Evolutionary conservation across 1,139 yeast genomes (phyloP).

Genomic region (Candida neerlandica): DNA sequence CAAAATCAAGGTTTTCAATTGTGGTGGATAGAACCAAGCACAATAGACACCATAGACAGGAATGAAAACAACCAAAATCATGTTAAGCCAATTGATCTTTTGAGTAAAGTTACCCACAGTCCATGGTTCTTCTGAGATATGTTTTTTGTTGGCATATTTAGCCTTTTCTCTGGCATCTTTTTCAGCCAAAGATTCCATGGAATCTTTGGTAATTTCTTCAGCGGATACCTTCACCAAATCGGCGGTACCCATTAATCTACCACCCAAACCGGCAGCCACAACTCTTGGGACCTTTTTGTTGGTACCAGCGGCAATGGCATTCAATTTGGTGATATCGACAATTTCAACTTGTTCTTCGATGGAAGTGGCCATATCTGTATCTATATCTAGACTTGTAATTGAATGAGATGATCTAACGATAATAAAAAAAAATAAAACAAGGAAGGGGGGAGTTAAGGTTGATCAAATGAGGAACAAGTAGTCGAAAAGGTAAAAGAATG

Average conservation of each 20-base stretch:
- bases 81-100: slow-evolving; percentile 93
- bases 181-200: slow-evolving; percentile 50
- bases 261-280: slow-evolving; percentile 77
- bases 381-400: neutral
- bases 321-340: slow-evolving; percentile 73
- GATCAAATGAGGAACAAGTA: neutral
- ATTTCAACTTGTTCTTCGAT: slow-evolving; percentile 36
- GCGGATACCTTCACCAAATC: slow-evolving; percentile 68
- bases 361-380: slow-evolving; percentile 7
- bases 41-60: slow-evolving; percentile 66
- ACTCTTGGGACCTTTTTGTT: slow-evolving; percentile 69
- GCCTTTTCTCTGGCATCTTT: slow-evolving; percentile 58
- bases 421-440: neutral
- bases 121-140: slow-evolving; percentile 93
- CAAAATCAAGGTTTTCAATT: slow-evolving; percentile 59
- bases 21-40: slow-evolving; percentile 55
- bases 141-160: slow-evolving; percentile 52
- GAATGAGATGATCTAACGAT: neutral
- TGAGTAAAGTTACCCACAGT: slow-evolving; percentile 79
- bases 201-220: slow-evolving; percentile 58
- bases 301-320: slow-evolving; percentile 88
- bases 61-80: slow-evolving; percentile 69
- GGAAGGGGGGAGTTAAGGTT: neutral
- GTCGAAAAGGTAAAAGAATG: neutral
- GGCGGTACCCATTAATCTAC: slow-evolving; percentile 79